A percentile compares a stretch with the other conserved stretches of the same genome.
Evolutionary conservation across 2,329 filamentous ascomycete genomes (phyloP).

Genomic region (Epichloe gansuensis): DNA sequence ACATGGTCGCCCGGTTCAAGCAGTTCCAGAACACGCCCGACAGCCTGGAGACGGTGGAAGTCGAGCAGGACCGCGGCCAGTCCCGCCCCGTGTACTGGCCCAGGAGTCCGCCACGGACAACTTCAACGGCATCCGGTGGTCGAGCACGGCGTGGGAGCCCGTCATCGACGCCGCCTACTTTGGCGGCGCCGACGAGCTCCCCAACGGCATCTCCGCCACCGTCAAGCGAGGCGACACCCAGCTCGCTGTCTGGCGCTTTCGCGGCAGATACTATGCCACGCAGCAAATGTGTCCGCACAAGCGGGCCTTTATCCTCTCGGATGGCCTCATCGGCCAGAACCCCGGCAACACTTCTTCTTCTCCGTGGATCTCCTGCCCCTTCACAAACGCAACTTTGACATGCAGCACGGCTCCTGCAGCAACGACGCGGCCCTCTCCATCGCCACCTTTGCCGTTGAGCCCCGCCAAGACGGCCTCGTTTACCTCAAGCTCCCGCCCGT

Average conservation of each 20-base stretch:
- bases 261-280: conserved; percentile 68
- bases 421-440: conserved; percentile 68
- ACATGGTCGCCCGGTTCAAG: conserved; percentile 55
- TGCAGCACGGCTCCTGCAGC: conserved; percentile 58
- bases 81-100: conserved; percentile 67
- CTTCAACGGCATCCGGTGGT: conserved; percentile 61
- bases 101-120: conserved; percentile 54
- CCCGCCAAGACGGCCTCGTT: conserved; percentile 59
- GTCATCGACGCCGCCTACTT: conserved; percentile 62
- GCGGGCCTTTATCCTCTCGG: conserved; percentile 76
- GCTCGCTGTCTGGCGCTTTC: conserved; percentile 74
- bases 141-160: conserved; percentile 59
- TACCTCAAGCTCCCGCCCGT: conserved; percentile 72
- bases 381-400: conserved; percentile 83
- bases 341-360: conserved; percentile 10
- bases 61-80: conserved; percentile 61
- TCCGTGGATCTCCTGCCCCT: conserved; percentile 82
- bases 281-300: conserved; percentile 96
- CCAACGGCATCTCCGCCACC: conserved; percentile 62
- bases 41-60: conserved; percentile 55
- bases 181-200: conserved; percentile 45
- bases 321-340: conserved; percentile 69
- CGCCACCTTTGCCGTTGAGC: conserved; percentile 69
- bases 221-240: conserved; percentile 84
- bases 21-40: conserved; percentile 80